phyloP scores from a whole-genome alignment of 139 green algal species.

The Closterium sp. region DNA sequence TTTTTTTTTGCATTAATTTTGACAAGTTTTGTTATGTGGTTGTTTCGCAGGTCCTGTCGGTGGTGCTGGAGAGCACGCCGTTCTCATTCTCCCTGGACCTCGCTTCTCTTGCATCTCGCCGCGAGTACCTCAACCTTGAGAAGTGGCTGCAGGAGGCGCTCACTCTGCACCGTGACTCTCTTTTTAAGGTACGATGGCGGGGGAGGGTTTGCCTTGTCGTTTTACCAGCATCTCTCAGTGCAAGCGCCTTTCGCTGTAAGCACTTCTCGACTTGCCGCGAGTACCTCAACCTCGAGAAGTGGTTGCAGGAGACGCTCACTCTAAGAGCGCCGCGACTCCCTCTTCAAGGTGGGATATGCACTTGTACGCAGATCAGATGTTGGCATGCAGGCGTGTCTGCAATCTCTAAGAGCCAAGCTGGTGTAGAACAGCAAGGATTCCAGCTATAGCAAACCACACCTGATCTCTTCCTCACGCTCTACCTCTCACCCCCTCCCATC shows the following conservation, averaged over 20 bases:
- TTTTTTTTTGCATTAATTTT: no score
- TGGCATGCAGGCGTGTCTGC: slow-evolving; percentile 24
- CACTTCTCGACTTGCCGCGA: slow-evolving; percentile 71
- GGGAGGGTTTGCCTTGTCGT: no score
- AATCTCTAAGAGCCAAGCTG: slow-evolving; percentile 42
- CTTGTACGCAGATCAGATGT: no score
- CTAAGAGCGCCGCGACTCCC: slow-evolving; percentile 42
- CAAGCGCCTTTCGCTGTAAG: no score
- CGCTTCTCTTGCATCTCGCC: slow-evolving; percentile 68
- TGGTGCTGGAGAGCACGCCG: slow-evolving; percentile 71
- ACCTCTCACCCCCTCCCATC: no score
- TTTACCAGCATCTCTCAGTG: no score
- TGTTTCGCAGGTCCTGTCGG: slow-evolving; percentile 52
- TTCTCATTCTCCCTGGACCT: slow-evolving; percentile 80
- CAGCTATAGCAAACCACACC: slow-evolving; percentile 15
- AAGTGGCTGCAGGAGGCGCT: slow-evolving; percentile 78
- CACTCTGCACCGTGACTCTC: slow-evolving; percentile 47
- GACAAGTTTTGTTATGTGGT: no score
- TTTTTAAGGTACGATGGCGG: slow-evolving; percentile 61
- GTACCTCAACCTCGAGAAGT: slow-evolving; percentile 87
- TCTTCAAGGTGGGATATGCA: slow-evolving; percentile 58
- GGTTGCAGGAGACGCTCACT: slow-evolving; percentile 67
- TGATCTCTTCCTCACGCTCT: not conserved
- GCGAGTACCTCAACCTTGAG: slow-evolving; percentile 86
- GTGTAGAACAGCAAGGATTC: not conserved